phyloP scores from a whole-genome alignment of 768 basidiomycete species.

The Lentinula sp. region DNA sequence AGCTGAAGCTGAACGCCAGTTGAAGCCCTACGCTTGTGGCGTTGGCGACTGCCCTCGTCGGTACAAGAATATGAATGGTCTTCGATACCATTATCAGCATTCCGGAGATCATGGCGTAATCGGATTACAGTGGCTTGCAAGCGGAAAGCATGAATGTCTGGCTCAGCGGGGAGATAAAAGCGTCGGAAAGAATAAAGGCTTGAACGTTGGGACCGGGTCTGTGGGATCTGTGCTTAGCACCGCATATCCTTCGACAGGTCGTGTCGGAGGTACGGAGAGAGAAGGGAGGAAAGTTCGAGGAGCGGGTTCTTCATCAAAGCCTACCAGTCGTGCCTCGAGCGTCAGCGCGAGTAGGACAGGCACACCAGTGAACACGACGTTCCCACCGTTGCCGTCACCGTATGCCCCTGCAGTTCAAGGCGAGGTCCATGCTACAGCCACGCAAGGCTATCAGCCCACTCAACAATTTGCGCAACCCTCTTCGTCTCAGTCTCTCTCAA shows the following conservation, averaged over 20 bases:
- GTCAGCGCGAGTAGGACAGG: constrained; percentile 1
- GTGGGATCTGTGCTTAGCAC: background rate
- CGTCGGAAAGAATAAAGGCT: background rate
- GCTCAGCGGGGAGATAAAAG: constrained; percentile 2
- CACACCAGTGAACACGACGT: background rate
- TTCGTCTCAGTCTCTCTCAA: background rate
- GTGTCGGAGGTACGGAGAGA: constrained; percentile 1
- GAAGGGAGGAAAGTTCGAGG: constrained; percentile 1
- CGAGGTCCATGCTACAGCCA: background rate
- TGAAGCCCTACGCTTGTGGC: constrained; percentile 85
- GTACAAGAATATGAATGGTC: constrained; percentile 99
- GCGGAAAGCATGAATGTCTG: constrained; percentile 59
- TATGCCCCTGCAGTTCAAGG: background rate
- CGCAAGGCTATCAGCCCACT: background rate
- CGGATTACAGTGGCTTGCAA: constrained; percentile 78
- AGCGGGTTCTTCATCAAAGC: constrained; percentile 1
- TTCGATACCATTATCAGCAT: constrained; percentile 95
- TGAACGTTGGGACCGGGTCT: background rate
- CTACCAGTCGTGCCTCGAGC: constrained; percentile 1
- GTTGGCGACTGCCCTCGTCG: constrained; percentile 81
- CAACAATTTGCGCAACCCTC: background rate
- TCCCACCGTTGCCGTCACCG: background rate
- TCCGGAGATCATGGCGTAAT: constrained; percentile 91
- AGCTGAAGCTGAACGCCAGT: constrained; percentile 75
- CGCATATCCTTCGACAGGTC: background rate